A percentile compares a stretch with the other conserved stretches of the same genome.
Conservation (phyloP, 495 filamentous ascomycete species). For the Platismatia glauca region DNA sequence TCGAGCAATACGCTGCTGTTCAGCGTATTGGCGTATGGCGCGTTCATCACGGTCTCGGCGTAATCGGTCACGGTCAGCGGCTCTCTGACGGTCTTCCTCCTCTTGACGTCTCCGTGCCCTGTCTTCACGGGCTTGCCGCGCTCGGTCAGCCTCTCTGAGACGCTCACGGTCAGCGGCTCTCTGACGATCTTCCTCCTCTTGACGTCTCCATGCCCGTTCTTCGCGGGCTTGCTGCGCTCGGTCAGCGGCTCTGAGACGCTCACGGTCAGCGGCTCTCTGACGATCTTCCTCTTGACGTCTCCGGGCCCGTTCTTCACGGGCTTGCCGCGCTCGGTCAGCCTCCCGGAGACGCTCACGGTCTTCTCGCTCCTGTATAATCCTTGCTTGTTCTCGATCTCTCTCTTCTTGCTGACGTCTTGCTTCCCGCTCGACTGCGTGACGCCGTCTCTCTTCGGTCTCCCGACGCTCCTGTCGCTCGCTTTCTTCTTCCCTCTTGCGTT, state of each 20-base stretch:
- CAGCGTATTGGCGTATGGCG: background rate
- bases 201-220: slow-evolving; percentile 5
- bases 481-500: background rate
- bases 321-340: background rate
- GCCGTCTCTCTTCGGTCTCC: background rate
- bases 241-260: background rate
- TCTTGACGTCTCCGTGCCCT: slow-evolving; percentile 6
- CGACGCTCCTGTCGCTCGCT: background rate
- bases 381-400: background rate
- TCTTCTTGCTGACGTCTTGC: background rate
- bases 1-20: slow-evolving; percentile 1
- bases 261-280: background rate
- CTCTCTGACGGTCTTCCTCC: background rate
- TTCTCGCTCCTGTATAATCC: background rate
- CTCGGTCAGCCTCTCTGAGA: background rate
- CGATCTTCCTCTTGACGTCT: slow-evolving; percentile 8
- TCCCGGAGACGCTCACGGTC: background rate
- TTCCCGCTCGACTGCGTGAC: background rate
- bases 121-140: background rate
- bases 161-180: background rate
- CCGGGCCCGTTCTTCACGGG: background rate
- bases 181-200: slow-evolving; percentile 1
- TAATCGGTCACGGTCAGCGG: background rate
- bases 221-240: background rate
- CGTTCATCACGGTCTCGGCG: background rate